Evolutionary conservation across 768 basidiomycete genomes (phyloP).

Genomic region (Phanerochaete sordida): DNA sequence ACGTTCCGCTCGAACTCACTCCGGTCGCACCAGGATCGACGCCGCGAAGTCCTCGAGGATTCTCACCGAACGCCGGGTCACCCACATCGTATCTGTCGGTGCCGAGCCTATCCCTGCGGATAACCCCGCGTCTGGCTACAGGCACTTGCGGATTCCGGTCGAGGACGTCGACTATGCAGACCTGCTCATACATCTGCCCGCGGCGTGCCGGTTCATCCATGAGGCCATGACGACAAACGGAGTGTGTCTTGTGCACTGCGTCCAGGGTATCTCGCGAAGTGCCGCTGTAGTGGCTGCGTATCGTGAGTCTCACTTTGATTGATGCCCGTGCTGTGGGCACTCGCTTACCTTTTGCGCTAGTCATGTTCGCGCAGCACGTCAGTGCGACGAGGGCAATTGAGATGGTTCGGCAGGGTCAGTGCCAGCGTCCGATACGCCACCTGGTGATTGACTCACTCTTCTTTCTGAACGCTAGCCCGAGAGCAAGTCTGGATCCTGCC

Average conservation of each 20-base stretch:
- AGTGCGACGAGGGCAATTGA: conserved; percentile 57
- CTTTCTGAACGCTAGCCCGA: conserved; percentile 41
- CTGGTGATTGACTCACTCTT: background rate
- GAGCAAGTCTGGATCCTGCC: conserved; percentile 77
- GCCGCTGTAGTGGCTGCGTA: conserved; percentile 75
- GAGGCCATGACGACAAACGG: conserved; percentile 49
- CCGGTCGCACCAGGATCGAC: conserved; percentile 43
- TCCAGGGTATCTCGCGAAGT: conserved; percentile 72
- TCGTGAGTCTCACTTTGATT: conserved; percentile 40
- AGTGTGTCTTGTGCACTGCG: conserved; percentile 66
- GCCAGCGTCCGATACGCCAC: conserved; percentile 3
- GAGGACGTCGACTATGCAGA: conserved; percentile 49
- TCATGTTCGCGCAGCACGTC: conserved; percentile 64
- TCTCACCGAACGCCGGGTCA: conserved; percentile 70
- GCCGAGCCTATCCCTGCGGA: conserved; percentile 69
- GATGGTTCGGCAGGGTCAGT: conserved; percentile 54
- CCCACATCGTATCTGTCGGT: conserved; percentile 79
- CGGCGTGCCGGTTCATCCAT: conserved; percentile 60
- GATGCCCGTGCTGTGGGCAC: conserved; percentile 1
- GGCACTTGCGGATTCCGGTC: conserved; percentile 65
- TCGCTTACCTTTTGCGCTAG: conserved; percentile 29
- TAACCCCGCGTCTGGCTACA: conserved; percentile 62
- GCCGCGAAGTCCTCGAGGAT: conserved; percentile 71
- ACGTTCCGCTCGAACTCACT: conserved; percentile 15
- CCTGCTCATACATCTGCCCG: conserved; percentile 62